Evolutionary conservation across 164 flowering plant genomes (phyloP), one percentile per base, ranked within the genome.

Genomic region (Chimonanthus praecox): DNA sequence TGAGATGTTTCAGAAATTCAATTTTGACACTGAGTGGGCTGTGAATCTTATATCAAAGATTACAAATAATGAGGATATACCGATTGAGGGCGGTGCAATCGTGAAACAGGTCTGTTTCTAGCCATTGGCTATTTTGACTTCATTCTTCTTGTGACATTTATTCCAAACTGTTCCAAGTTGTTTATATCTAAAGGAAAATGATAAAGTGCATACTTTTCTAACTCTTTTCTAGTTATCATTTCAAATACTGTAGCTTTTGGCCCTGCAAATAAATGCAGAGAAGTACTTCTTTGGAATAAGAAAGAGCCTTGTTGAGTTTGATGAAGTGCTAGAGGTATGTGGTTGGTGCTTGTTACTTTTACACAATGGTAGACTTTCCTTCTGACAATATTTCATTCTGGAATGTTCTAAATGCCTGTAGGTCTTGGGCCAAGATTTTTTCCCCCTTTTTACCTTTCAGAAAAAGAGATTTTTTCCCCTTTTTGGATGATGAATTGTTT

Each of bases 1-100:
- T 84, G 99, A 95, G 82, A 93, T 95, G 94, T 95, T 95, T 81
- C 94, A 87, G 73, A 95, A 95, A 84, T 95, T 95, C 76, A 93
- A 90, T 85, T 91, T 90, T 78, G 97, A 95, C 76, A 90, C 90
- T 45, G 92, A 89, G 76, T 95, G 98, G 99, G 99, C 97, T 54
- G 97, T 95, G 58, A 84, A 77, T 68, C 89, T 95, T 69, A 92
- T 93, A 77, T 87, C 99, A 64, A 87, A 68, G 79, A 87, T 95
- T 66, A 89, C 89, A 75, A 84, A 90, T 85, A 85, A 89, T 75
- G 98, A 92, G 78, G 92, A 87, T 79, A 72, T 90, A 65, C 99
- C 99, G 13, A 93, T 93, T 78, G 98, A 93, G 81, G 97, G 97
- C 58, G 82, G 80, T 76, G 64, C 86, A 16, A 85, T 95, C 73